Base-by-base conservation (phyloP, 257 asterid genomes). In the Coffea eugenioides region DNA sequence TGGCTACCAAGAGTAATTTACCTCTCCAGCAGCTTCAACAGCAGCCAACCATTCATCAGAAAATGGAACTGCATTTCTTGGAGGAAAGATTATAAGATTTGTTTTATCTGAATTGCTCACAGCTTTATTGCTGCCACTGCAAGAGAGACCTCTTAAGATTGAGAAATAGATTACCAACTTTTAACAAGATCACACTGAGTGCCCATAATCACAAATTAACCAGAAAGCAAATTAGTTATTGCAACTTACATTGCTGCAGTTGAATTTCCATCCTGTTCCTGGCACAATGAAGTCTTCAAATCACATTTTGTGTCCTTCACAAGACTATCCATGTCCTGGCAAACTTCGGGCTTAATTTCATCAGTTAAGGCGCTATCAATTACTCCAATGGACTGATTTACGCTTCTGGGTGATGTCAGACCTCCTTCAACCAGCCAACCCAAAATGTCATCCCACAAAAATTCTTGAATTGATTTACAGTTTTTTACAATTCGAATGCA, bases 1-100 rank as follows among this genome's bases (percentile, higher is more conserved):
- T 16, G 48, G 59, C 43, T 45, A 69, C 46, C 54, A 74, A 78
- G 56, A 59, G 25, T 76, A 74, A 82, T 80, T 88, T 90, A 93
- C 99, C 94, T 93, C 99, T 81, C 99, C 99, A 75, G 99, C 99
- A 72, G 97, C 97, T 92, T 95, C 97, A 74, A 95, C 87, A 75
- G 97, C 96, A 79, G 97, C 94, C 88, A 95, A 86, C 98, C 99
- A 95, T 84, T 95, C 98, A 75, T 95, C 99, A 75, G 99, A 95
- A 91, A 95, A 95, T 76, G 98, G 98, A 82, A 89, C 85, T 79
- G 90, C 93, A 81, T 87, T 85, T 83, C 51, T 86, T 54, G 96
- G 94, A 84, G 91, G 88, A 81, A 84, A 70, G 78, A 89, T 68
- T 46, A 46, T 69, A 39, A 39, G 43, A 34, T 73, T 82, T 71